Conservation (phyloP, 2,329 filamentous ascomycete genomes). For the Aspergillus luchuensis region DNA sequence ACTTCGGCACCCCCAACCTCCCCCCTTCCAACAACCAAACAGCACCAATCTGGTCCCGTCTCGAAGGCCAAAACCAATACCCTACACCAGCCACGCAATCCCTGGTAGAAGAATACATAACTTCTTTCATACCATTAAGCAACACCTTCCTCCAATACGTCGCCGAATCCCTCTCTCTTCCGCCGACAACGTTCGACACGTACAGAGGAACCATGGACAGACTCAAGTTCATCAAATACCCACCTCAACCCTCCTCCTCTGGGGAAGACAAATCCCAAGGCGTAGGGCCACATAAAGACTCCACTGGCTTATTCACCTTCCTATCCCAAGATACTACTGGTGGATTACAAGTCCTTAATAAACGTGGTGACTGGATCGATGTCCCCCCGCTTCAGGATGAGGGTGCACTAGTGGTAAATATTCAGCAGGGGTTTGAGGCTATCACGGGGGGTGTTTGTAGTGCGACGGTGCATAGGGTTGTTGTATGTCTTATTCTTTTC, state of each 20-base stretch:
- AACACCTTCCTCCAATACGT: slow-evolving; percentile 57
- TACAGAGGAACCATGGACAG: slow-evolving; percentile 54
- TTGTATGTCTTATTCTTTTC: slow-evolving; percentile 24
- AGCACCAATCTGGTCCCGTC: slow-evolving; percentile 47
- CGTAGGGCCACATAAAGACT: slow-evolving; percentile 61
- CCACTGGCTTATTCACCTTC: slow-evolving; percentile 48
- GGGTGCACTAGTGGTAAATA: slow-evolving; percentile 51
- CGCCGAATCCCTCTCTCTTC: slow-evolving; percentile 57
- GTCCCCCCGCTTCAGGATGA: slow-evolving; percentile 41
- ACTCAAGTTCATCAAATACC: slow-evolving; percentile 61
- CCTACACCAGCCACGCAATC: neutral
- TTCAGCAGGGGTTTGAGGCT: slow-evolving; percentile 58
- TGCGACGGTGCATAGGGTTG: slow-evolving; percentile 41
- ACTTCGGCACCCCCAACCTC: slow-evolving; percentile 35
- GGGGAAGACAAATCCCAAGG: slow-evolving; percentile 47
- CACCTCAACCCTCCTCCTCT: slow-evolving; percentile 30
- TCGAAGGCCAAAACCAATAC: slow-evolving; percentile 33
- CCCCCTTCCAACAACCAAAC: neutral
- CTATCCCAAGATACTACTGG: slow-evolving; percentile 47
- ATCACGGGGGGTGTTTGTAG: slow-evolving; percentile 58
- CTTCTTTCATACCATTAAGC: slow-evolving; percentile 50
- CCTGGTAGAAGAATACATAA: slow-evolving; percentile 54
- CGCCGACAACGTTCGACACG: slow-evolving; percentile 50
- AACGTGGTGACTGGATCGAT: slow-evolving; percentile 49
- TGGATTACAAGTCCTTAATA: slow-evolving; percentile 51